Percentiles rank a stretch among this genome's conserved stretches.
These are phyloP conservation scores for Glycine latifolia DNA, from an alignment of 306 rosid genomes.

Conservation along the genomic window DNA sequence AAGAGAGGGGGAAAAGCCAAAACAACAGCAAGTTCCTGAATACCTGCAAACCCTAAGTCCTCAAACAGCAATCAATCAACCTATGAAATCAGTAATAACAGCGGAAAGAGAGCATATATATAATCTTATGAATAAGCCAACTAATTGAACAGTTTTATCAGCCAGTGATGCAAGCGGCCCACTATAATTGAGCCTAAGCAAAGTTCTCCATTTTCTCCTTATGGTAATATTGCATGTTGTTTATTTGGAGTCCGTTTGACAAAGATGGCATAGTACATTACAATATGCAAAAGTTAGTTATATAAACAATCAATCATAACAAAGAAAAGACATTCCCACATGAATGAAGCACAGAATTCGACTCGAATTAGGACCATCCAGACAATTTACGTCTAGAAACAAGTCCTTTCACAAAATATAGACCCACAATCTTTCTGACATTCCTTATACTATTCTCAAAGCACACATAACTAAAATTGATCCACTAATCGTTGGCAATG, in stretches of 20 bases:
- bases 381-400: slow-evolving; percentile 43
- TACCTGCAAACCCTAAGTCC: slow-evolving; percentile 36
- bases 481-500: slow-evolving; percentile 55
- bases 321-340: slow-evolving; percentile 41
- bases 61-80: slow-evolving; percentile 41
- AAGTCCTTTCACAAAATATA: slow-evolving; percentile 51
- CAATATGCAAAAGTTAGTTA: slow-evolving; percentile 45
- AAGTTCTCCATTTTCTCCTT: slow-evolving; percentile 33
- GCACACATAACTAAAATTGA: slow-evolving; percentile 48
- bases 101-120: slow-evolving; percentile 38
- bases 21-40: slow-evolving; percentile 14
- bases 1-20: slow-evolving; percentile 4
- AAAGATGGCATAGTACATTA: slow-evolving; percentile 43
- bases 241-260: slow-evolving; percentile 38
- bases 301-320: slow-evolving; percentile 44
- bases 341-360: slow-evolving; percentile 42
- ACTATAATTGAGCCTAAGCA: slow-evolving; percentile 41
- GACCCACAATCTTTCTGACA: slow-evolving; percentile 59
- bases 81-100: slow-evolving; percentile 40
- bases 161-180: slow-evolving; percentile 38
- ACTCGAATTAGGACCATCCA: slow-evolving; percentile 48
- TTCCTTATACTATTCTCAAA: slow-evolving; percentile 52
- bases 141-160: slow-evolving; percentile 31
- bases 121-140: slow-evolving; percentile 42
- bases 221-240: neutral